These are phyloP conservation scores for Scheffersomyces lignosus DNA, from an alignment of 805 yeast genomes.

Conservation along the genomic window DNA sequence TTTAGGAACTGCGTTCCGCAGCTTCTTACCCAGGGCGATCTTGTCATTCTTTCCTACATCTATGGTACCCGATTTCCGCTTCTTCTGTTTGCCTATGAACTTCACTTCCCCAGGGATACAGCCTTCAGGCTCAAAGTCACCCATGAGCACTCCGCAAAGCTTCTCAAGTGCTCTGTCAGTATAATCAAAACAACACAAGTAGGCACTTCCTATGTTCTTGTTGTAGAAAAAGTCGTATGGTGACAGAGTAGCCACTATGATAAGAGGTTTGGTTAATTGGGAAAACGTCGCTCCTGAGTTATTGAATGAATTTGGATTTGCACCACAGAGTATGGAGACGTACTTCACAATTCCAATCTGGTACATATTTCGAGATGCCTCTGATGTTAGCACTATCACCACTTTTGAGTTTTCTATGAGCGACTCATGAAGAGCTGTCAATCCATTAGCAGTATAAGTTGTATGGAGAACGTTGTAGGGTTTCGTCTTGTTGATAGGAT, in stretches of 20 bases:
- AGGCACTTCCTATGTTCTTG: constrained; percentile 53
- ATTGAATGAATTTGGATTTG: constrained; percentile 32
- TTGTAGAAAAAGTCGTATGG: constrained; percentile 63
- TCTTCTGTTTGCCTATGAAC: constrained; percentile 19
- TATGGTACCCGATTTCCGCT: constrained; percentile 22
- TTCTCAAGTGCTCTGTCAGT: constrained; percentile 51
- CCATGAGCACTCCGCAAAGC: constrained; percentile 53
- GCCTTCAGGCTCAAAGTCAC: constrained; percentile 52
- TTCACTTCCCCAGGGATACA: constrained; percentile 56
- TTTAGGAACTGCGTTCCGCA: constrained; percentile 24
- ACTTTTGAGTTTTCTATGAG: constrained; percentile 52
- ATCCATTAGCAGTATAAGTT: constrained; percentile 57
- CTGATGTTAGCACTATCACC: constrained; percentile 55
- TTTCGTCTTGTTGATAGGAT: constrained; percentile 21
- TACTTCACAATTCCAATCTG: constrained; percentile 63
- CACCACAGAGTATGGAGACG: constrained; percentile 54
- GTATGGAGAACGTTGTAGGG: constrained; percentile 55
- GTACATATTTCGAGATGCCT: constrained; percentile 58
- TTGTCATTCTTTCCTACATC: constrained; percentile 13
- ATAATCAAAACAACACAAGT: constrained; percentile 62
- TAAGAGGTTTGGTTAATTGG: constrained; percentile 48
- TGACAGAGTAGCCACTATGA: constrained; percentile 59
- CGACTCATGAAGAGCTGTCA: constrained; percentile 55
- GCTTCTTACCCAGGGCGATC: constrained; percentile 10
- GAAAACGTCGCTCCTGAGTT: constrained; percentile 14